phyloP scores from a whole-genome alignment of 257 asterid species.

The Jasminum sambac region DNA sequence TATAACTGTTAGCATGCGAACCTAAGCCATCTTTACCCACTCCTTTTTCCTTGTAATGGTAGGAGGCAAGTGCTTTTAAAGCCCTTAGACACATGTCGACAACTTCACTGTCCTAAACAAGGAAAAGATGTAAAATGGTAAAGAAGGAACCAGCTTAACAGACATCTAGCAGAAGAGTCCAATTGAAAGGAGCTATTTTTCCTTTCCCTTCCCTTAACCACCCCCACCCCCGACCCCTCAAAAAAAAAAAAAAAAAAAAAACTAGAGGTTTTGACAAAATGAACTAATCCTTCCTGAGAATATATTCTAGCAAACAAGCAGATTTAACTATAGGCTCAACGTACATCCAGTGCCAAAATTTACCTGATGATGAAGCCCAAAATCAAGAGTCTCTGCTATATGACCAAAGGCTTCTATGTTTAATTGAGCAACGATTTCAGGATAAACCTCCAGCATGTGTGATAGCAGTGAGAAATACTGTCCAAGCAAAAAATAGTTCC shows the following conservation, averaged over 20 bases:
- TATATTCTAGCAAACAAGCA: neutral
- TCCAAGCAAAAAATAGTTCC: conserved; percentile 35
- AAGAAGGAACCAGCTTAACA: conserved; percentile 8
- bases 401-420: conserved; percentile 65
- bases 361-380: conserved; percentile 91
- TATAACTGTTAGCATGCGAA: conserved; percentile 64
- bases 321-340: neutral
- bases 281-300: neutral
- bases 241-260: too few relatives aligned
- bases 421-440: conserved; percentile 73
- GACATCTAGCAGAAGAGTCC: conserved; percentile 7
- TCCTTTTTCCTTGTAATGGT: conserved; percentile 75
- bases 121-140: conserved; percentile 17
- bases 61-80: conserved; percentile 80
- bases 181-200: neutral
- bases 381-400: conserved; percentile 76
- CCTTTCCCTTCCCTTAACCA: neutral
- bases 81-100: conserved; percentile 81
- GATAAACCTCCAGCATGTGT: conserved; percentile 94
- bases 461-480: conserved; percentile 91
- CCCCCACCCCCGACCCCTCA: too few relatives aligned
- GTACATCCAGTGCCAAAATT: conserved; percentile 1
- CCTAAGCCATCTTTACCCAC: conserved; percentile 88
- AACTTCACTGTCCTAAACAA: conserved; percentile 69
- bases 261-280: neutral